A percentile compares a stretch with the other conserved stretches of the same genome.
Evolutionary conservation across 2,329 filamentous ascomycete species (phyloP).

Genomic region (Penicillium sp.): DNA sequence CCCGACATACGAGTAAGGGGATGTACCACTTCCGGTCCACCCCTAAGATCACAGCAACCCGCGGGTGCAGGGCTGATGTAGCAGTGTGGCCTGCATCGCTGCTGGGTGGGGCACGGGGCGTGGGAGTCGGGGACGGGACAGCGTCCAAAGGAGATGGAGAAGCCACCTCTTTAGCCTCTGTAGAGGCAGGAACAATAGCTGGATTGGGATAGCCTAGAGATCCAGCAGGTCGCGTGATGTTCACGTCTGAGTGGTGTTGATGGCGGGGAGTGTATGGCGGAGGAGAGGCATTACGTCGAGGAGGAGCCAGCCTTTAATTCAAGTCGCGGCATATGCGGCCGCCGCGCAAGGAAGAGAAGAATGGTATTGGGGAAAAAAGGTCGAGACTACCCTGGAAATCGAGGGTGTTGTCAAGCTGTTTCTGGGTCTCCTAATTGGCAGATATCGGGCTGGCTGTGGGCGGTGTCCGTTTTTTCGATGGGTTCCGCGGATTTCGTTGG

Average conservation of each 20-base stretch:
- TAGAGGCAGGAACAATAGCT: constrained; percentile 13
- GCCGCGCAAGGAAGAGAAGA: constrained; percentile 25
- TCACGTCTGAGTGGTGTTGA: constrained; percentile 29
- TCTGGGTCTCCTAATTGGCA: constrained; percentile 11
- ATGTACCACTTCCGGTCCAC: constrained; percentile 73
- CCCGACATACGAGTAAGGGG: constrained; percentile 71
- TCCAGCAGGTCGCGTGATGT: constrained; percentile 15
- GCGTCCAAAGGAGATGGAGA: constrained; percentile 26
- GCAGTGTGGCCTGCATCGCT: constrained; percentile 31
- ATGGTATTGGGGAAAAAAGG: neutral
- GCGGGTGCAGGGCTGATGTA: constrained; percentile 63
- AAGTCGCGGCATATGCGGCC: constrained; percentile 40
- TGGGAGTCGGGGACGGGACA: constrained; percentile 31
- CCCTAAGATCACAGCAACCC: constrained; percentile 75
- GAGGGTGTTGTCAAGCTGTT: constrained; percentile 11
- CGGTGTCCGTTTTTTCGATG: constrained; percentile 7
- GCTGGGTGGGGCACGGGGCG: constrained; percentile 29
- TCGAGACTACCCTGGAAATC: constrained; percentile 1
- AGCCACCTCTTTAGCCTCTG: constrained; percentile 33
- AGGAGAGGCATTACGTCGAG: constrained; percentile 41
- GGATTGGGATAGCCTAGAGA: constrained; percentile 14
- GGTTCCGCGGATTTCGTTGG: constrained; percentile 25
- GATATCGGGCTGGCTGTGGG: constrained; percentile 6
- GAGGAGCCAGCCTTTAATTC: constrained; percentile 42
- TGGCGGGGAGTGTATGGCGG: constrained; percentile 33